Conservation (phyloP, 2,329 filamentous ascomycete species). For the Colletotrichum ledebouriae region DNA sequence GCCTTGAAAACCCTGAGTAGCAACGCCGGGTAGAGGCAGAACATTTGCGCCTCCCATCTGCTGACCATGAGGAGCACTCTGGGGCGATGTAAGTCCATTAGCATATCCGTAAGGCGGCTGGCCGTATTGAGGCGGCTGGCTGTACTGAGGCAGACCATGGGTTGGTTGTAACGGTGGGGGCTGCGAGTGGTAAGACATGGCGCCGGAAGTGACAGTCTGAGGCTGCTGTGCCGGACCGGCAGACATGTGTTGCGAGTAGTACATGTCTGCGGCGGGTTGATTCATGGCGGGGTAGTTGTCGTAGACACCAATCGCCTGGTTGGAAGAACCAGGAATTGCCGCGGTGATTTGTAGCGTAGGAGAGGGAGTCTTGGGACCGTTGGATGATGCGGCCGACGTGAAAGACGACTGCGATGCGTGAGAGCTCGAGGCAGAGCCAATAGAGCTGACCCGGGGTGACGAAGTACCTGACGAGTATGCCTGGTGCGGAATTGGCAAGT, state of each 20-base stretch:
- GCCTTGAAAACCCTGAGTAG: constrained; percentile 67
- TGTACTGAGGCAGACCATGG: constrained; percentile 71
- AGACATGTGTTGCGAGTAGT: constrained; percentile 85
- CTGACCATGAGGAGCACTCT: constrained; percentile 74
- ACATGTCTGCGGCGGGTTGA: constrained; percentile 84
- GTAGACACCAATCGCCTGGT: constrained; percentile 56
- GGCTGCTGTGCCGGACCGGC: constrained; percentile 80
- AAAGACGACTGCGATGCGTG: constrained; percentile 68
- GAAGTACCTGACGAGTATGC: constrained; percentile 79
- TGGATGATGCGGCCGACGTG: constrained; percentile 67
- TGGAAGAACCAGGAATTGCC: constrained; percentile 56
- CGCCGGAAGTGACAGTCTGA: constrained; percentile 81
- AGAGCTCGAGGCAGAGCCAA: constrained; percentile 70
- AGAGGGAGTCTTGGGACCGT: constrained; percentile 83
- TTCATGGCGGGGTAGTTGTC: constrained; percentile 78
- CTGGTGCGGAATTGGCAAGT: constrained; percentile 77
- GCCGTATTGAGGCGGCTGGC: constrained; percentile 70
- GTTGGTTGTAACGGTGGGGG: constrained; percentile 81
- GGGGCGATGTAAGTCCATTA: constrained; percentile 86
- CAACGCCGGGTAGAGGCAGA: constrained; percentile 76
- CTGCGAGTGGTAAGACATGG: constrained; percentile 83
- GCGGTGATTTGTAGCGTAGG: constrained; percentile 71
- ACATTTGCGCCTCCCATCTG: constrained; percentile 75
- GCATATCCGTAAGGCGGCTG: constrained; percentile 76
- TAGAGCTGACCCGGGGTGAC: constrained; percentile 82